Evolutionary conservation across 768 basidiomycete genomes (phyloP).

Genomic region (Suillus subaureus): DNA sequence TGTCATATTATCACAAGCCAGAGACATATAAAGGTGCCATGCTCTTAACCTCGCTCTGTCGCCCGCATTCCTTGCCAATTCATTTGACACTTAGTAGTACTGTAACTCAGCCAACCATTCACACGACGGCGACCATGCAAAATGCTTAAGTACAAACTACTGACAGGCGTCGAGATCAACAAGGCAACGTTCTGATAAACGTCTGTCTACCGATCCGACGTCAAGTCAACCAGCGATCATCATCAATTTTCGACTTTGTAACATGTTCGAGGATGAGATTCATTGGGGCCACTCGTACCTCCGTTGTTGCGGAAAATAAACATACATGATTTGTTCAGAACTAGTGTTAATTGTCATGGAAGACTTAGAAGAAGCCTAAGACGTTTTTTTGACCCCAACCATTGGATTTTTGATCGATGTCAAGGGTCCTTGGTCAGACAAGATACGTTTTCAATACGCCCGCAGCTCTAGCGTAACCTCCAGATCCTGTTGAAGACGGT

Average conservation of each 20-base stretch:
- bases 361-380: not conserved
- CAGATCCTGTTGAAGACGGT: not conserved
- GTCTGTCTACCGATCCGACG: not conserved
- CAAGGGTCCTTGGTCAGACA: not conserved
- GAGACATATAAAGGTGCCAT: not conserved
- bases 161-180: not conserved
- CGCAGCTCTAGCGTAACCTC: not conserved
- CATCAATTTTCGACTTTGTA: not conserved
- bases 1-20: not conserved
- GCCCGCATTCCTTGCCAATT: not conserved
- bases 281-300: not conserved
- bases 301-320: not conserved
- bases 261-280: not conserved
- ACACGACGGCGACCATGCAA: not conserved
- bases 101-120: not conserved
- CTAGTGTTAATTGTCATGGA: not conserved
- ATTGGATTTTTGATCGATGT: not conserved
- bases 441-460: not conserved
- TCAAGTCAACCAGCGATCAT: not conserved
- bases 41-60: not conserved
- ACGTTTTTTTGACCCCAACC: no score
- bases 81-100: not conserved
- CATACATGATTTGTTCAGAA: not conserved
- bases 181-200: not conserved
- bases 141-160: not conserved